Evolutionary conservation across 345 rosid species (phyloP), one percentile per base, ranked within the genome.

Genomic region (Aurinia saxatilis): DNA sequence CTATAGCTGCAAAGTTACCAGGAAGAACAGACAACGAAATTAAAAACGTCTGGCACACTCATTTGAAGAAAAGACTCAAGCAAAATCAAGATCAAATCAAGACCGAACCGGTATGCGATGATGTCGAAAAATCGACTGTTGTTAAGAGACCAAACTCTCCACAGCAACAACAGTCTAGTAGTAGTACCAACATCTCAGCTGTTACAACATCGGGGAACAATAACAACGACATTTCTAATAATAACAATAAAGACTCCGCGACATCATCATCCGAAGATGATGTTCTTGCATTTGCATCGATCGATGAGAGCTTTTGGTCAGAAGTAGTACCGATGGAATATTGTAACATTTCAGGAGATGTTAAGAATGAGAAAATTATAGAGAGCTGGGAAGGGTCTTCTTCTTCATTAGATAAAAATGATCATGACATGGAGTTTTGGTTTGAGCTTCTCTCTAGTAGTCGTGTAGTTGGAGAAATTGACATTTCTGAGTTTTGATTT

Each of bases 21-120:
- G 81, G 82, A 31, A 75, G 81, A 78, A 74, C 83, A 39, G 86
- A 79, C 50, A 81, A 81, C 52, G 83, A 75, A 17, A 81, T 81
- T 8, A 79, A 81, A 60, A 79, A 81, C 48, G 51, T 63, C 33
- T 81, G 81, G 86, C 63, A 81, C 29, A 70, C 83, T 50, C 68
- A 56, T 63, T 61, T 79, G 44, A 81, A 63, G 64, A 78, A 77
- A 52, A 73, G 68, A 39, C 1, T 66, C 14, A 36, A 73, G 18
- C 46, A 71, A 29, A 68, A 40, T 6, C 15, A 69, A 61, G 57
- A 70, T 55, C 45, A 19, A 13, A 11, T 11, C 21, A 40, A 2
- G 57, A 29, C n/a, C n/a, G n/a, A n/a, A 11, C 1, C 46, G 48
- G 29, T 19, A 40, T 7, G n/a, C n/a, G 1, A 11, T 4, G 48